Evolutionary conservation across 176 grass and related monocot species (phyloP).

Genomic region (Calamus simplicifolius): DNA sequence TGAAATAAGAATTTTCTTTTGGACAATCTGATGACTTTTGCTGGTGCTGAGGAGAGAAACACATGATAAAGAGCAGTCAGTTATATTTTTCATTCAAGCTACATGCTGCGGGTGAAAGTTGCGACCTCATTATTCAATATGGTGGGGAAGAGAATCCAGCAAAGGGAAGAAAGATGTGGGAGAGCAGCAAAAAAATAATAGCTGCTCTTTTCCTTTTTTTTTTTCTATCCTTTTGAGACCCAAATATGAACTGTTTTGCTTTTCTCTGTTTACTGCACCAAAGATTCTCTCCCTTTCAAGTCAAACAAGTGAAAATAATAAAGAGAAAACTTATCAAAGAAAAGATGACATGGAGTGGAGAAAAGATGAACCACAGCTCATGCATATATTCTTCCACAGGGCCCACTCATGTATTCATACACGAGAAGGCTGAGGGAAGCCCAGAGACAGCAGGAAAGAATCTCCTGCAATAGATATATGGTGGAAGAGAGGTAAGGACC

Average conservation of each 20-base stretch:
- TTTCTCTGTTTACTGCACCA: slow-evolving; percentile 55
- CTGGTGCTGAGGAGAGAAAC: not conserved
- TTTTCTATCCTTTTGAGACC: slow-evolving; percentile 79
- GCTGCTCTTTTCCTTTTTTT: slow-evolving; percentile 6
- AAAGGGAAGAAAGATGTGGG: slow-evolving; percentile 25
- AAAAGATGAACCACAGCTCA: slow-evolving; percentile 38
- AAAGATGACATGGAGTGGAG: slow-evolving; percentile 18
- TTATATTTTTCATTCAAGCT: slow-evolving; percentile 7
- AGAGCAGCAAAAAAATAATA: slow-evolving; percentile 28
- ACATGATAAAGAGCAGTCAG: not conserved
- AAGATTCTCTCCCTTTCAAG: slow-evolving; percentile 88
- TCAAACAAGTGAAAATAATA: slow-evolving; percentile 93
- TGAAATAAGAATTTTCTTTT: not conserved
- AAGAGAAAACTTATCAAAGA: slow-evolving; percentile 28
- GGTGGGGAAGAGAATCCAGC: slow-evolving; percentile 71
- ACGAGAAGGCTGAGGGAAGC: slow-evolving; percentile 15
- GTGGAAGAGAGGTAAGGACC: not conserved
- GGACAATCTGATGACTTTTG: not conserved
- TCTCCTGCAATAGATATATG: not conserved
- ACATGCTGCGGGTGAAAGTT: not conserved
- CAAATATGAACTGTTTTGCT: slow-evolving; percentile 56
- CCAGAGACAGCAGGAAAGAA: slow-evolving; percentile 13
- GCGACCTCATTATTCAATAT: slow-evolving; percentile 7
- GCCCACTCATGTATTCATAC: slow-evolving; percentile 14
- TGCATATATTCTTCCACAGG: slow-evolving; percentile 48